Base-by-base conservation (phyloP, 805 yeast genomes). In the Monosporozyma unispora region DNA sequence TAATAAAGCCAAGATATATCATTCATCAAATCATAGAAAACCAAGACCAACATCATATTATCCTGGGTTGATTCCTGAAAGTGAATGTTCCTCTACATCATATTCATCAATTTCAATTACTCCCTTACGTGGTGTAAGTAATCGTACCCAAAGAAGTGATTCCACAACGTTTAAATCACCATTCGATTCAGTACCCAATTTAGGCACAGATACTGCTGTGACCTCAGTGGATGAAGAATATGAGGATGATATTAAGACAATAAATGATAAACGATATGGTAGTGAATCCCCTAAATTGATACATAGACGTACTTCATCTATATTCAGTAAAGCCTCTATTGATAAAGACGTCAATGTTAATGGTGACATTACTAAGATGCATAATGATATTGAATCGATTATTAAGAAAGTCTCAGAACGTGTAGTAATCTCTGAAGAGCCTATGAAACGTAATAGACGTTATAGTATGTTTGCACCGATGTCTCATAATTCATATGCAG, bases 11-110 rank as follows among this genome's bases (percentile, higher is more conserved):
- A 40, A 41, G 14, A 8, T n/a, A 22, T 47, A 27, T 27, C 44
- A 48, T 8, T 42, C 52, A 1, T 31, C 78, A 8, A 77, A 74
- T 27, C 71, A 73, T 47, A 76, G 79, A 63, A 82, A 78, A 59
- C 90, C 88, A 50, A 77, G 95, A 63, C 95, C 95, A 40, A 85
- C 91, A 0, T 84, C 93, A 9, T 86, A 83, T 60, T 90, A 86
- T 61, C 95, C 95, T 3, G 55, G 56, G 4, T 46, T 55, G 27
- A 51, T 47, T 33, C 40, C 54, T 6, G 52, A 52, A 42, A 28
- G 43, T 31, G 49, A 46, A 2, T 7, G 18, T 35, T 44, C 25
- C 19, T 21, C 52, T 42, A 8, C 42, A 31, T 18, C 46, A 8
- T 39, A 37, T 42, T 37, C 54, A 45, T 14, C 44, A 29, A 39